Percentiles rank a stretch among this genome's conserved stretches.
These are phyloP conservation scores for Simplicillium sp. DNA, from an alignment of 2,329 filamentous ascomycete genomes.

Conservation along the genomic window DNA sequence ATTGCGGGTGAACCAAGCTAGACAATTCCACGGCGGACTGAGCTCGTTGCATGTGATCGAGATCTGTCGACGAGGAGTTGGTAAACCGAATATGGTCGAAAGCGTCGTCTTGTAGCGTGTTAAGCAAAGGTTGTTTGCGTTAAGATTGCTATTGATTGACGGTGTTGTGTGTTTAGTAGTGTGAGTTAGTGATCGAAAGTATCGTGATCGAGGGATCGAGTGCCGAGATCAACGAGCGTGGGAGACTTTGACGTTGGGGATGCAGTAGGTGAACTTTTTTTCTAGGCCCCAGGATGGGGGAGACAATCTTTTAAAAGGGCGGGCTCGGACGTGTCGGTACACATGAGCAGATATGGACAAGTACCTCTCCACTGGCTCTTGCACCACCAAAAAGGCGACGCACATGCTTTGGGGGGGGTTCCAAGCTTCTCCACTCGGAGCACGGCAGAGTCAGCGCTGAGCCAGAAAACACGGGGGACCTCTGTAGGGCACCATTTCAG, in stretches of 20 bases:
- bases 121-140: constrained; percentile 1
- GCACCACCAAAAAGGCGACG: constrained; percentile 1
- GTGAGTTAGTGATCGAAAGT: background rate
- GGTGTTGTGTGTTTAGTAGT: too few species aligned
- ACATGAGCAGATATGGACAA: constrained; percentile 2
- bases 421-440: background rate
- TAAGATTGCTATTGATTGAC: background rate
- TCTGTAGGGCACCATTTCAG: constrained; percentile 3
- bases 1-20: constrained; percentile 58
- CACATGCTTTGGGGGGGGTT: constrained; percentile 6
- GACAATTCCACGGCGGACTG: constrained; percentile 66
- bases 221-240: background rate
- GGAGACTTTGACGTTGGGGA: too few species aligned
- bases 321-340: constrained; percentile 7
- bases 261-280: constrained; percentile 4
- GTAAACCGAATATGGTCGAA: constrained; percentile 1
- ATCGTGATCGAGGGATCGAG: background rate
- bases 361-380: constrained; percentile 5
- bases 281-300: constrained; percentile 11
- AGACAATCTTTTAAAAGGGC: constrained; percentile 18
- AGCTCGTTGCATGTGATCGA: constrained; percentile 66
- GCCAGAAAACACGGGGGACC: background rate
- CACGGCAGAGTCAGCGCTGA: constrained; percentile 1
- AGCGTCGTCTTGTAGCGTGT: background rate
- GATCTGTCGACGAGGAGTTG: constrained; percentile 11